phyloP scores from a whole-genome alignment of 2,329 filamentous ascomycete species.

The Elsinoe ampelina region DNA sequence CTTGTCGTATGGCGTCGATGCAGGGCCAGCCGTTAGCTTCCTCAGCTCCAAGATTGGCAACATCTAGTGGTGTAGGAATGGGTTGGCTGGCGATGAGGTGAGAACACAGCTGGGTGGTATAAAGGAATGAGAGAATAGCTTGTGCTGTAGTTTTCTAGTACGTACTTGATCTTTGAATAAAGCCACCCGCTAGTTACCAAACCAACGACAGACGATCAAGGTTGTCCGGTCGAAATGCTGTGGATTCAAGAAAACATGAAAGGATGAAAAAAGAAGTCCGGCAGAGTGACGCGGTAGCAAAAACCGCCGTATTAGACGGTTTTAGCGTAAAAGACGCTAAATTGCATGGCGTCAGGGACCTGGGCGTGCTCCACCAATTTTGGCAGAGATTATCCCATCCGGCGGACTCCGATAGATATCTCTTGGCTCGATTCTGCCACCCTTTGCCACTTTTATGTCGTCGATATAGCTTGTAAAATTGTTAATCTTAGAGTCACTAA shows the following conservation, averaged over 20 bases:
- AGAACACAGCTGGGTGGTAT: neutral
- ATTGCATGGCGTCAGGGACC: neutral
- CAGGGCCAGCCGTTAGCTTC: conserved; percentile 1
- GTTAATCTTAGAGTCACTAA: no score
- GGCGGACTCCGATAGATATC: no score
- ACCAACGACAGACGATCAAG: no score
- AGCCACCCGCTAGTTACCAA: neutral
- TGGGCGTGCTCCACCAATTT: neutral
- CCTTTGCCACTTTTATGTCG: no score
- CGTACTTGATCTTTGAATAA: neutral
- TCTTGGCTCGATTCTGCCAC: no score
- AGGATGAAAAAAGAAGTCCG: neutral
- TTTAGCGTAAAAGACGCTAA: neutral
- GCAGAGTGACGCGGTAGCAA: neutral
- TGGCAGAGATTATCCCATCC: no score
- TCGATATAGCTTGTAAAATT: no score
- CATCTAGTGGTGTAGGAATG: neutral
- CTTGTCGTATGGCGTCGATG: conserved; percentile 16
- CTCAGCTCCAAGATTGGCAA: neutral
- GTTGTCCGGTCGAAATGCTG: neutral
- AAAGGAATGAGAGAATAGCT: no score
- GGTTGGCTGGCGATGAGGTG: neutral
- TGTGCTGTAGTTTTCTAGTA: no score
- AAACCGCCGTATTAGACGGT: neutral
- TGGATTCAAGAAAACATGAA: no score